Evolutionary conservation across 371 early-diverging fungal species (phyloP), one percentile per base, ranked within the genome.

Genomic region (Rhizopus stolonifer): DNA sequence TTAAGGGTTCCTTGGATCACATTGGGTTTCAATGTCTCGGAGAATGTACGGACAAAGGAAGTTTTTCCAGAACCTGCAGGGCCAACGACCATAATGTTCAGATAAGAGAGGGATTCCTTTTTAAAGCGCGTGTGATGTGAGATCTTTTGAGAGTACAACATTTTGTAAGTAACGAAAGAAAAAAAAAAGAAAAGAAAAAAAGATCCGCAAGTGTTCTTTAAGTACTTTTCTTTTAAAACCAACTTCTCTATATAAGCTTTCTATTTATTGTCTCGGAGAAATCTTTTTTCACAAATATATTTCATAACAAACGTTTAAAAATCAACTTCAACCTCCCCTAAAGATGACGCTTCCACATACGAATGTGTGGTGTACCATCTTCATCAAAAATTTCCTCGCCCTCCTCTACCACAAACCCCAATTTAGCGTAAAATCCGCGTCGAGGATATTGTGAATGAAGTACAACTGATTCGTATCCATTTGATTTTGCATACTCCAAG

Each of bases 31-130:
- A 70, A 36, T 3, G 64, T 54, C 23, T 86, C 87, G 65, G 79
- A 89, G 34, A 96, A 72, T 11, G 92, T 91, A 24, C 87, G 77
- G 25, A 95, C 70, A 63, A 93, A 91, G 19, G 89, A 74, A 14
- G 90, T 83, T 70, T 93, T 93, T 50, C 93, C 93, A 4, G 84
- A 78, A 15, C 84, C 82, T 23, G 70, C 52, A 53, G 82, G 72
- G 44, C 93, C 93, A 6, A 84, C 84, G 13, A 86, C 75, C 81
- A 86, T 84, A 23, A 85, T 46, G 47, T 85, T 85, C n/a, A 85
- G 51, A 55, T 83, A 74, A 14, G 78, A 70, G 39, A 77, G 31
- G 0, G 56, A 24, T 6, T 77, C 64, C 46, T 65, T 77, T 36
- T 66, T 69, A 24, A 68, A 65, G 23, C 54, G 49, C 9, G 51